Conservation (phyloP, 1,284 basidiomycete genomes). For the Rhodotorula sp. region DNA sequence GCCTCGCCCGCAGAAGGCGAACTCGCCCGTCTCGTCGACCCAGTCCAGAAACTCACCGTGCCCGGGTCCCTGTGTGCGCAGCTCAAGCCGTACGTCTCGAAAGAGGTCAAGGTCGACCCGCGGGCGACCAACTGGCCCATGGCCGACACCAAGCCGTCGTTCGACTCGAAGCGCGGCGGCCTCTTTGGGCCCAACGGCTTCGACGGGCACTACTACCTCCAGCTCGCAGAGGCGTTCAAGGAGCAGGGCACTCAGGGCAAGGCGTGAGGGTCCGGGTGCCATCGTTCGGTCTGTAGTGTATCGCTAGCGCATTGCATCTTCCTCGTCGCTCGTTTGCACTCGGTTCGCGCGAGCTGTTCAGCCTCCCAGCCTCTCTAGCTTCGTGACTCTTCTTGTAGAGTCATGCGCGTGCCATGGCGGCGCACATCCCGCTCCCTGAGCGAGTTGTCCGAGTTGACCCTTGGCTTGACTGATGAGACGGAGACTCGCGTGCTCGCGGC, state of each 20-base stretch:
- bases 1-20: no score
- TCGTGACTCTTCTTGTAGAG: no score
- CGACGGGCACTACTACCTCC: conserved; percentile 47
- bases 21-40: no score
- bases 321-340: no score
- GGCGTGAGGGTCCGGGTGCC: neutral
- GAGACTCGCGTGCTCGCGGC: no score
- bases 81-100: conserved; percentile 45
- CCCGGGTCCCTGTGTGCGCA: conserved; percentile 9
- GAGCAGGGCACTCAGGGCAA: neutral
- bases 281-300: neutral
- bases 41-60: neutral
- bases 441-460: neutral
- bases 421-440: neutral
- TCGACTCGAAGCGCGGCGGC: conserved; percentile 33
- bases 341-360: no score
- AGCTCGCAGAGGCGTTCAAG: conserved; percentile 36
- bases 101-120: conserved; percentile 33
- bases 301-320: neutral
- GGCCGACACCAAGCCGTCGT: conserved; percentile 38
- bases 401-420: no score
- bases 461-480: no score
- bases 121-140: conserved; percentile 40
- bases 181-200: conserved; percentile 43
- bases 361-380: no score